Evolutionary conservation across 768 basidiomycete species (phyloP).

Genomic region (Phallus indusiatus): DNA sequence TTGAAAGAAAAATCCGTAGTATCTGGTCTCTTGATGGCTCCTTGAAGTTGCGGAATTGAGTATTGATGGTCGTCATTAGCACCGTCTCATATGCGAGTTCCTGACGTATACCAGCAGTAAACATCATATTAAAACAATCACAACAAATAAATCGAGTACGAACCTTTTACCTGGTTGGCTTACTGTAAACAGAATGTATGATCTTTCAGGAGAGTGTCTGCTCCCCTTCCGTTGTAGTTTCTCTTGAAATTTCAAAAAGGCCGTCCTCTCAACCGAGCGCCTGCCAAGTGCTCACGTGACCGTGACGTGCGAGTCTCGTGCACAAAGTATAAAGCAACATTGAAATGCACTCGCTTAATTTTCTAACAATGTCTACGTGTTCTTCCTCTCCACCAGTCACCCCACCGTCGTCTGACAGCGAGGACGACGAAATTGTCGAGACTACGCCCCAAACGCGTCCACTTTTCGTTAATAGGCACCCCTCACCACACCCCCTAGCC

Average conservation of each 20-base stretch:
- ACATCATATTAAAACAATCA: not conserved
- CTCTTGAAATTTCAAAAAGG: too few relatives aligned
- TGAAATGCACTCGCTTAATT: not conserved
- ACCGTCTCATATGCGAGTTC: not conserved
- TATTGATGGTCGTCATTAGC: slow-evolving; percentile 71
- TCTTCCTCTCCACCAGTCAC: not conserved
- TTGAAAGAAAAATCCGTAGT: slow-evolving; percentile 78
- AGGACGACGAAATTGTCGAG: not conserved
- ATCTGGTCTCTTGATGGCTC: slow-evolving; percentile 86
- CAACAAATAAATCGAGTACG: not conserved
- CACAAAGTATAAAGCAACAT: not conserved
- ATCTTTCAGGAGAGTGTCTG: not conserved
- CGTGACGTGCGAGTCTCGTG: not conserved
- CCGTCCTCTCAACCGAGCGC: too few relatives aligned
- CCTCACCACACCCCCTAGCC: slow-evolving; percentile 38
- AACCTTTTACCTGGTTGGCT: not conserved
- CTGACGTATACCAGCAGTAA: not conserved
- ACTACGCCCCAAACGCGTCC: not conserved
- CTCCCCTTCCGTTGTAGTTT: not conserved
- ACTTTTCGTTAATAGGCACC: not conserved
- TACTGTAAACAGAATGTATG: not conserved
- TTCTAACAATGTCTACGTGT: not conserved
- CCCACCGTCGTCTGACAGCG: not conserved
- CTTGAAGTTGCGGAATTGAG: slow-evolving; percentile 84
- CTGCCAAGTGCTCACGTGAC: not conserved